A percentile compares a stretch with the other conserved stretches of the same genome.
These are phyloP conservation scores for Candida taoyuanica DNA, from an alignment of 805 yeast genomes.

Conservation along the genomic window DNA sequence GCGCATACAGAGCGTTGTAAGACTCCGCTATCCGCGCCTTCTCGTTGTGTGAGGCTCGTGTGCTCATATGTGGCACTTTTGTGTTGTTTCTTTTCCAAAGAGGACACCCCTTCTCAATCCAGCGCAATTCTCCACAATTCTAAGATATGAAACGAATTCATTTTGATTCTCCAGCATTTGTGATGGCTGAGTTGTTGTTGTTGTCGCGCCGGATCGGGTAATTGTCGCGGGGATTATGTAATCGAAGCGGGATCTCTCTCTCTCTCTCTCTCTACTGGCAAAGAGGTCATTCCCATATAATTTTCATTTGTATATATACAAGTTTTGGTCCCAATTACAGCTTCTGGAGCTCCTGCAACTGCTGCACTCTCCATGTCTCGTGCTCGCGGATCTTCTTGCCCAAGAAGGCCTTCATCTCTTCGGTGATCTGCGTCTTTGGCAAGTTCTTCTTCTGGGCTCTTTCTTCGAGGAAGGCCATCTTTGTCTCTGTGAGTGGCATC, in stretches of 20 bases:
- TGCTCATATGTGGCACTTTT: background rate
- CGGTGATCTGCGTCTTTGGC: conserved; percentile 37
- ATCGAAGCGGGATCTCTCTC: too few species aligned
- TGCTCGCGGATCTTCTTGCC: conserved; percentile 39
- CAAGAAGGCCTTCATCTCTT: conserved; percentile 51
- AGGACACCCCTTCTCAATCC: too few species aligned
- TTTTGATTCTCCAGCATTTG: too few species aligned
- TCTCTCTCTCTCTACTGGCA: too few species aligned
- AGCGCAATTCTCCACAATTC: too few species aligned
- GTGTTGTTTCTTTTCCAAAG: too few species aligned
- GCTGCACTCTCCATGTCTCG: conserved; percentile 16
- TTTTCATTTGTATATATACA: too few species aligned
- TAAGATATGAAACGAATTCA: too few species aligned
- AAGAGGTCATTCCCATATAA: too few species aligned
- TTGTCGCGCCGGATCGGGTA: background rate
- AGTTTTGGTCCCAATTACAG: too few species aligned
- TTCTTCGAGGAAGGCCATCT: conserved; percentile 58
- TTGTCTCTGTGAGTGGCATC: conserved; percentile 69
- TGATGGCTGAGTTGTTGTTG: too few species aligned
- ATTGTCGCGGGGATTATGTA: background rate
- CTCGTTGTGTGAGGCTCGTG: conserved; percentile 23
- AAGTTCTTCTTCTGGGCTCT: conserved; percentile 39
- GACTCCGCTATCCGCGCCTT: conserved; percentile 49
- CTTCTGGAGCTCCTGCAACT: conserved; percentile 14
- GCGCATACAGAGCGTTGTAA: conserved; percentile 53